These are phyloP conservation scores for Arctostaphylos glauca DNA, from an alignment of 148 eudicot species.

Conservation along the genomic window DNA sequence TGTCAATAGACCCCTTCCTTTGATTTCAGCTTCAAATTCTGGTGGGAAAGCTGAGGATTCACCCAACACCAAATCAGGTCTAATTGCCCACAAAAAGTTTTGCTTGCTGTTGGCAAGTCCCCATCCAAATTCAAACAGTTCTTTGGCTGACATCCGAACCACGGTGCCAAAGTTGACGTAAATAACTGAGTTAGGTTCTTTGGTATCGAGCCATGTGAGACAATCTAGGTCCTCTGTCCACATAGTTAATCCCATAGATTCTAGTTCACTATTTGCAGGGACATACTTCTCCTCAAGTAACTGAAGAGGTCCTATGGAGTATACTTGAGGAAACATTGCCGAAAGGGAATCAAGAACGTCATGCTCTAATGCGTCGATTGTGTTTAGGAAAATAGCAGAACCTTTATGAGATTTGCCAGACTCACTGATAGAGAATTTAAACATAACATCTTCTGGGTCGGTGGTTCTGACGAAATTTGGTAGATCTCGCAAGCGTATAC, in stretches of 20 bases:
- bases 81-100: conserved; percentile 34
- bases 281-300: conserved; percentile 8
- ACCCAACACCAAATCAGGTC: conserved; percentile 28
- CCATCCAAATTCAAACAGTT: conserved; percentile 32
- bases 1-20: conserved; percentile 30
- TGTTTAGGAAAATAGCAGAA: conserved; percentile 30
- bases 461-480: conserved; percentile 30
- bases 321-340: conserved; percentile 18
- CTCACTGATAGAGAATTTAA: neutral
- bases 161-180: conserved; percentile 40
- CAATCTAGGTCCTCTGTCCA: conserved; percentile 34
- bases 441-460: conserved; percentile 20
- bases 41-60: conserved; percentile 27
- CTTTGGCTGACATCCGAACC: conserved; percentile 21
- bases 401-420: conserved; percentile 1
- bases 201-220: conserved; percentile 28
- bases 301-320: conserved; percentile 30
- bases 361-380: conserved; percentile 18
- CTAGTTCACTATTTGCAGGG: neutral
- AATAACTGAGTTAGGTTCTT: conserved; percentile 25
- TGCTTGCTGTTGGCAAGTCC: conserved; percentile 37
- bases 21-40: conserved; percentile 27
- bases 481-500: conserved; percentile 32
- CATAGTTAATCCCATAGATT: conserved; percentile 19
- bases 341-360: conserved; percentile 16